Base-by-base conservation (phyloP, 2,329 filamentous ascomycete genomes). In the Penicillium hesseltinei region DNA sequence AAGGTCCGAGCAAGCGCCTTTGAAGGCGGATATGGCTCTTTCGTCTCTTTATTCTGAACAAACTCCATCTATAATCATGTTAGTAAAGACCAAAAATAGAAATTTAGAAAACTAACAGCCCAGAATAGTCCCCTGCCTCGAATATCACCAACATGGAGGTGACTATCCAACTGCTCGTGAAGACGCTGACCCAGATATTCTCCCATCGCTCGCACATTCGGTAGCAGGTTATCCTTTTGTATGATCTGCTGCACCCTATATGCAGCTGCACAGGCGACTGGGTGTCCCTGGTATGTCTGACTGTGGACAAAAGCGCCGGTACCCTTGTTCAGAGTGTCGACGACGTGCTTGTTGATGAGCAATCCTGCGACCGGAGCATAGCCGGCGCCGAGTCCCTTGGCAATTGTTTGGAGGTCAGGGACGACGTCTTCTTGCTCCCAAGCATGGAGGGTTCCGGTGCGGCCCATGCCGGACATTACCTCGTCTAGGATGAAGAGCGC, bases 401-500 rank as follows among this genome's bases (percentile, higher is more conserved):
- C 83, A n/a, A 85, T 74, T 2, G 82, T 80, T 64, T 83, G 78
- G 13, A 86, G 78, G 60, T 85, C 83, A 0, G 83, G 83, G 1
- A 77, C 75, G 1, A 84, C 76, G 5, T 72, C 77, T 54, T 83
- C 78, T 45, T 82, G 77, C 57, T 85, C 77, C 81, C 81, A 85
- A 1, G 82, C 82, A 60, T 84, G 82, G 4, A 82, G 69, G 0
- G 78, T 80, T 1, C 82, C 83, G 0, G 75, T 77, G 2, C 83
- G 77, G 3, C 83, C 83, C 73, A 81, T 80, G 6, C 83, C 83
- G 52, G 78, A 82, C 82, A 86, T 85, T 51, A 86, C 76, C 49
- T 77, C 74, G 33, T 73, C 71, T 5, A 74, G 40, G 4, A 74
- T 63, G 5, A 86, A 74, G 2, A 87, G 75, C 0, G 81, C 80